These are phyloP conservation scores for Hyparrhenia diplandra DNA, from an alignment of 176 grass and related monocot species.

Conservation along the genomic window DNA sequence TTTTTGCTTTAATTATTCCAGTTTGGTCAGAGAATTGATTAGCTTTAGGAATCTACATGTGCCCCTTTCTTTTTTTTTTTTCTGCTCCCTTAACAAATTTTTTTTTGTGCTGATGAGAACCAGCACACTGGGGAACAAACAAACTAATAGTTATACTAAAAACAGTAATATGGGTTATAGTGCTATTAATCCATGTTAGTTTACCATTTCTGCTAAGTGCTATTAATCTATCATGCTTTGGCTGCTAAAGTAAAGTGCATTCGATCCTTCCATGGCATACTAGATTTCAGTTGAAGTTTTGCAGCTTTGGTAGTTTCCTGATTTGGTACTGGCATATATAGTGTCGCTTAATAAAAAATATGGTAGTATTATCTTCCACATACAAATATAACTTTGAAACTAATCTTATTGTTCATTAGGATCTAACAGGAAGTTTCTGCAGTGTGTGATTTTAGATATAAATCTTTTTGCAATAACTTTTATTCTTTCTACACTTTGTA, in stretches of 20 bases:
- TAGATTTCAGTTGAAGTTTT: neutral
- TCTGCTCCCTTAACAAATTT: too few species aligned
- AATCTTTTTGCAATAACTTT: neutral
- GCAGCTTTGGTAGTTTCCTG: neutral
- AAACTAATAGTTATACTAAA: neutral
- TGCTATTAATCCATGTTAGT: conserved; percentile 5
- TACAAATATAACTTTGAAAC: conserved; percentile 2
- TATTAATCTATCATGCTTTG: neutral
- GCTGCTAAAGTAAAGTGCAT: neutral
- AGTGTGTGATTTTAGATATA: neutral
- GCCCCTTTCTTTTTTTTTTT: too few species aligned
- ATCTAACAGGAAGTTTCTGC: neutral
- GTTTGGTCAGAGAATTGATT: neutral
- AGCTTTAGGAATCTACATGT: neutral
- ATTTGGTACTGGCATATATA: neutral
- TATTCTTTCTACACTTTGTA: neutral
- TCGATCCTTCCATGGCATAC: neutral
- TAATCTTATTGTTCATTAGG: neutral
- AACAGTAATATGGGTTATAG: neutral
- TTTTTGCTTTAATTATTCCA: neutral
- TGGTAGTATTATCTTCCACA: neutral
- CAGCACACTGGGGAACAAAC: too few species aligned
- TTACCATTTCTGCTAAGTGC: neutral
- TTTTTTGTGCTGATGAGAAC: neutral
- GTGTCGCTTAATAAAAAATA: conserved; percentile 5